Conservation (phyloP, 1,284 basidiomycete genomes). For the Phylloporus sp. region DNA sequence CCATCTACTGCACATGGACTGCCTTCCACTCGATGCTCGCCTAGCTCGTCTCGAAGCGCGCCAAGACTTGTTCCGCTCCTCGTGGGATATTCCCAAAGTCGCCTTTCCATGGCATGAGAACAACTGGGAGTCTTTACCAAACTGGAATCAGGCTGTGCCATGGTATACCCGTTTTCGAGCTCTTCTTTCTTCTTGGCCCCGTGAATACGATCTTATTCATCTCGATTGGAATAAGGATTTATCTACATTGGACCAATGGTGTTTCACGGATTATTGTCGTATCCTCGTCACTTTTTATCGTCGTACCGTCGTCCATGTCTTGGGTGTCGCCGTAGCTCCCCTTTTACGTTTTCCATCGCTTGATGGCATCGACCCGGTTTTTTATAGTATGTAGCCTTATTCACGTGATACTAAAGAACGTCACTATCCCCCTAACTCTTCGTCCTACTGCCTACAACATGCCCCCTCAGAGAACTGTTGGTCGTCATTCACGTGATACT, state of each 20-base stretch:
- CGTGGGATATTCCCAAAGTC: constrained; percentile 1
- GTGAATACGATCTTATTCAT: background rate
- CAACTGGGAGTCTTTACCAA: background rate
- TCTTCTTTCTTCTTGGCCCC: constrained; percentile 12
- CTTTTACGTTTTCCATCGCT: background rate
- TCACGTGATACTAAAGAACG: no score
- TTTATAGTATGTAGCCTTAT: no score
- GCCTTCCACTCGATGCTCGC: background rate
- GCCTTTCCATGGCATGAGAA: constrained; percentile 8
- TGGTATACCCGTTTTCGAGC: constrained; percentile 12
- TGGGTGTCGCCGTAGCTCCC: background rate
- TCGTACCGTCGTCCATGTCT: background rate
- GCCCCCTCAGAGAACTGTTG: no score
- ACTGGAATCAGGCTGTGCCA: constrained; percentile 10
- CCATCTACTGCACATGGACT: constrained; percentile 3
- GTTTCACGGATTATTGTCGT: background rate
- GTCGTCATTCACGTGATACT: no score
- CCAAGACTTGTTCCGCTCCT: constrained; percentile 11
- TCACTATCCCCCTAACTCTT: no score
- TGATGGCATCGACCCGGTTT: no score
- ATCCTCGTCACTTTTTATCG: constrained; percentile 12
- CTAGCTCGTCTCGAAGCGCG: background rate
- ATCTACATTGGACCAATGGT: background rate
- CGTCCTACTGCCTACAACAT: no score
- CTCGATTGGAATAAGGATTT: constrained; percentile 16